Conservation (phyloP, 768 basidiomycete species). For the Daedaleopsis sinensis region DNA sequence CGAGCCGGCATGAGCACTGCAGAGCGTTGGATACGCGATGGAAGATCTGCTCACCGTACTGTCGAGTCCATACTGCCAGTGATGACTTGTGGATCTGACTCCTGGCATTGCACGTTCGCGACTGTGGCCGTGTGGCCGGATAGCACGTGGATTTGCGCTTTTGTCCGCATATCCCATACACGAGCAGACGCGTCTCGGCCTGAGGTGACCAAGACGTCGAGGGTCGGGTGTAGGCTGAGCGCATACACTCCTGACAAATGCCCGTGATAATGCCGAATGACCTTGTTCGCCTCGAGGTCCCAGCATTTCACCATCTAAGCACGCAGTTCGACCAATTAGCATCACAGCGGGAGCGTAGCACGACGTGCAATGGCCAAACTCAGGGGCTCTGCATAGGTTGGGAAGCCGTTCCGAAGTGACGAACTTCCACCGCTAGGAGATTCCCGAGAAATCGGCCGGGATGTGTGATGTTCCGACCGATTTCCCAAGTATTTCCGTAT, state of each 20-base stretch:
- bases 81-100: conserved; percentile 97
- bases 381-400: too few relatives aligned
- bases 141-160: conserved; percentile 92
- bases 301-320: conserved; percentile 98
- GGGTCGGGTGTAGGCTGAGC: conserved; percentile 89
- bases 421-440: too few relatives aligned
- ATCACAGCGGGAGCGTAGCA: not conserved
- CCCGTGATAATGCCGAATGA: conserved; percentile 98
- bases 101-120: conserved; percentile 94
- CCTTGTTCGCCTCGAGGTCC: conserved; percentile 99
- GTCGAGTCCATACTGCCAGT: conserved; percentile 99
- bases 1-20: not conserved
- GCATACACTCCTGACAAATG: conserved; percentile 98
- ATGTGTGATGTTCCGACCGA: too few relatives aligned
- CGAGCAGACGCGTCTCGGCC: conserved; percentile 96
- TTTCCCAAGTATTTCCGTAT: too few relatives aligned
- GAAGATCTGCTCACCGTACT: conserved; percentile 59
- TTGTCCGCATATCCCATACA: conserved; percentile 99
- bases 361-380: too few relatives aligned
- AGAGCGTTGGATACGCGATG: not conserved
- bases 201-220: conserved; percentile 93
- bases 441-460: too few relatives aligned
- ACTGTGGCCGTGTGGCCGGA: conserved; percentile 94
- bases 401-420: too few relatives aligned
- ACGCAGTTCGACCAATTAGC: too few relatives aligned